These are phyloP conservation scores for Murraya paniculata DNA, from an alignment of 345 rosid species.

Conservation along the genomic window DNA sequence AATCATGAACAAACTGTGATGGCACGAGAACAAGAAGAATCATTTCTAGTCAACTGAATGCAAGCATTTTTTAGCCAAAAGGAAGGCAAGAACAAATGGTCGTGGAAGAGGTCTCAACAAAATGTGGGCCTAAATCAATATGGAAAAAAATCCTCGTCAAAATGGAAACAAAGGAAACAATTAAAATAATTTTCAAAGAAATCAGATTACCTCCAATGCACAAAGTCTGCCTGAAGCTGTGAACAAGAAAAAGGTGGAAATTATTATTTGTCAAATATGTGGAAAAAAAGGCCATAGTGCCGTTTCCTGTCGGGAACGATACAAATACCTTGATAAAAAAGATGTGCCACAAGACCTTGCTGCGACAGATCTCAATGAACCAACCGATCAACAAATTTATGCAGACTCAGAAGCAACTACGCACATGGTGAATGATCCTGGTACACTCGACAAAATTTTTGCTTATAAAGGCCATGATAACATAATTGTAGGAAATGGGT, in stretches of 20 bases:
- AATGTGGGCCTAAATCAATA: too few relatives aligned
- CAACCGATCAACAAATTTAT: background rate
- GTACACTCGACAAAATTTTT: background rate
- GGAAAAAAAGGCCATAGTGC: too few relatives aligned
- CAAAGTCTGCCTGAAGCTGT: too few relatives aligned
- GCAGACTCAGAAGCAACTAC: background rate
- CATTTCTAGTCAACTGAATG: background rate
- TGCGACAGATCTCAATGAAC: background rate
- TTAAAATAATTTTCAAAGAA: too few relatives aligned
- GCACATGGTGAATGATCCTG: background rate
- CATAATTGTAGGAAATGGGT: background rate
- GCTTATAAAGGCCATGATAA: background rate
- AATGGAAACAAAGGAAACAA: too few relatives aligned
- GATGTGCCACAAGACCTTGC: background rate
- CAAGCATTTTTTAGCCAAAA: background rate
- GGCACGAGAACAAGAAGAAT: background rate
- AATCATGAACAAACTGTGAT: background rate
- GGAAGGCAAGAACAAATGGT: background rate
- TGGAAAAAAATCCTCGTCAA: too few relatives aligned
- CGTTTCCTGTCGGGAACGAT: background rate
- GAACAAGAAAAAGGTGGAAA: too few relatives aligned
- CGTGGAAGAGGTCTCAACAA: too few relatives aligned
- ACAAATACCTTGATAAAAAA: background rate
- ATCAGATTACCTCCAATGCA: too few relatives aligned
- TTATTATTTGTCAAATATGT: too few relatives aligned